phyloP scores from a whole-genome alignment of 2,329 filamentous ascomycete species.

The Alternaria longipes region DNA sequence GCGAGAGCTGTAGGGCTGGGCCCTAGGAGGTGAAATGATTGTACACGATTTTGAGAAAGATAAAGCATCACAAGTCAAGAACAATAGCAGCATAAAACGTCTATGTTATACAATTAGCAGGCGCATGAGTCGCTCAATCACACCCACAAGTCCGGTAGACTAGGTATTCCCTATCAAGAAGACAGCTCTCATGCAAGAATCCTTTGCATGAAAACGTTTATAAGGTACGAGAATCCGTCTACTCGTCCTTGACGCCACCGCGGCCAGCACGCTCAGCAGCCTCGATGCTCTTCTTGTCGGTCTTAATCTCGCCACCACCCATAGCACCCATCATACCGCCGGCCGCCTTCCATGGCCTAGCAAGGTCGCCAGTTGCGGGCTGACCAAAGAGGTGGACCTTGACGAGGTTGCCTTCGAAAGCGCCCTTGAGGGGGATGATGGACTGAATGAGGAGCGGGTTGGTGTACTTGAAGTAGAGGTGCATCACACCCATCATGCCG shows the following conservation, averaged over 20 bases:
- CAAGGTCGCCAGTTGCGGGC: slow-evolving; percentile 87
- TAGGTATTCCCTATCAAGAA: background rate
- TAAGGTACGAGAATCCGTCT: slow-evolving; percentile 24
- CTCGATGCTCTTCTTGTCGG: slow-evolving; percentile 73
- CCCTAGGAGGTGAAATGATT: background rate
- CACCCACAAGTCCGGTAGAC: background rate
- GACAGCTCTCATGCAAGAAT: background rate
- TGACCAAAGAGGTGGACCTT: slow-evolving; percentile 94
- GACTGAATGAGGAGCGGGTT: slow-evolving; percentile 99
- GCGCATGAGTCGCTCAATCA: background rate
- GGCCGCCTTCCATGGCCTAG: slow-evolving; percentile 91
- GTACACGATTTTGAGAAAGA: background rate
- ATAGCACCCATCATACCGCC: slow-evolving; percentile 84
- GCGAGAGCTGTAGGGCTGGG: background rate
- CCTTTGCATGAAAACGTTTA: background rate
- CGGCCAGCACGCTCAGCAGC: slow-evolving; percentile 60
- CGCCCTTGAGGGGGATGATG: slow-evolving; percentile 96
- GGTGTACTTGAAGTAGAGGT: slow-evolving; percentile 99
- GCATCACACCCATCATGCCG: slow-evolving; percentile 98
- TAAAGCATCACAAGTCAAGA: background rate
- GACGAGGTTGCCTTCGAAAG: slow-evolving; percentile 92
- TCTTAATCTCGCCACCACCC: slow-evolving; percentile 78
- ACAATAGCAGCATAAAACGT: background rate
- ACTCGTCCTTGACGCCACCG: slow-evolving; percentile 64
- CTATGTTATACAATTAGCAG: slow-evolving; percentile 14